Percentiles rank a stretch among this genome's conserved stretches.
phyloP scores from a whole-genome alignment of 2,329 filamentous ascomycete species.

The Botryosphaeria agaves region DNA sequence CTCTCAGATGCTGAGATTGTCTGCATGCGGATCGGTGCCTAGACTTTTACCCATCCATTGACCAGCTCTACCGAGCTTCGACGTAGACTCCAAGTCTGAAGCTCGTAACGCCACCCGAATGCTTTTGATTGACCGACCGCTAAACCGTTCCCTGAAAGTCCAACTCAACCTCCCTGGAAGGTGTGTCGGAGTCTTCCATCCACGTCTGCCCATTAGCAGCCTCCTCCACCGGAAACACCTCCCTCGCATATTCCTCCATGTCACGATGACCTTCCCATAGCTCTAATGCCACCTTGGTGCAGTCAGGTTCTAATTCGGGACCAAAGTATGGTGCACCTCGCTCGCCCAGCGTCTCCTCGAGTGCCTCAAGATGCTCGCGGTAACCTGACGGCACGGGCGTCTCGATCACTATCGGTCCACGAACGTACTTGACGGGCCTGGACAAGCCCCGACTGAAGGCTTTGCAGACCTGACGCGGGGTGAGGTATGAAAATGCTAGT shows the following conservation, averaged over 20 bases:
- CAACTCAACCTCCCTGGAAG: not conserved
- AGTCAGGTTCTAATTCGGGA: conserved; percentile 39
- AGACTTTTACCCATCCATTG: too few relatives aligned
- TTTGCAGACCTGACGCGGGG: conserved; percentile 64
- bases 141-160: not conserved
- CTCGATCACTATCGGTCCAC: conserved; percentile 63
- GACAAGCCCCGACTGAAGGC: conserved; percentile 65
- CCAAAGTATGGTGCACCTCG: conserved; percentile 44
- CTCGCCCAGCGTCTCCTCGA: conserved; percentile 42
- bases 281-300: conserved; percentile 57
- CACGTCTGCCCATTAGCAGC: conserved; percentile 84
- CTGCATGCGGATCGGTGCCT: too few relatives aligned
- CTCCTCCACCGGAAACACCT: conserved; percentile 90
- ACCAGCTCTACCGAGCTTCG: too few relatives aligned
- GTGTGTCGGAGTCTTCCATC: conserved; percentile 43
- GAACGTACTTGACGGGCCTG: conserved; percentile 61
- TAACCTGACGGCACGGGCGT: conserved; percentile 81
- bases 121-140: too few relatives aligned
- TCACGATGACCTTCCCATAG: conserved; percentile 86
- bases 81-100: too few relatives aligned
- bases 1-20: too few relatives aligned
- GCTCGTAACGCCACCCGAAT: too few relatives aligned
- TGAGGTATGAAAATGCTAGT: conserved; percentile 77
- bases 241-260: conserved; percentile 84
- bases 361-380: conserved; percentile 60